Evolutionary conservation across 1,284 basidiomycete species (phyloP).

Genomic region (Ceratobasidium sp.): DNA sequence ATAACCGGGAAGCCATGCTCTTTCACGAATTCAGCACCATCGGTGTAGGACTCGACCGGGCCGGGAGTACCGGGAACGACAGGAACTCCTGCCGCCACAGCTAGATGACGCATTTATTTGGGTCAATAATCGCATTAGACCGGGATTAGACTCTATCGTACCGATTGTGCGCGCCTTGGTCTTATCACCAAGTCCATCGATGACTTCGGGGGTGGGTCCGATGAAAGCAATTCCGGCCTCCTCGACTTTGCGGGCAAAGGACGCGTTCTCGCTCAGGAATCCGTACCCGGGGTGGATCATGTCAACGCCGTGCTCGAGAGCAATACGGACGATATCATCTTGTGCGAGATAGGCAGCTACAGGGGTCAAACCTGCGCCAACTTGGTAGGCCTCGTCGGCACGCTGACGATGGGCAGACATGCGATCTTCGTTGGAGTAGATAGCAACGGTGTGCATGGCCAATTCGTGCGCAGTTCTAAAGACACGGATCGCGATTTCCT

Average conservation of each 20-base stretch:
- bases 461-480: slow-evolving; percentile 99
- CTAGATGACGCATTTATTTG: slow-evolving; percentile 55
- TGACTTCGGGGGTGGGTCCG: slow-evolving; percentile 95
- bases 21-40: slow-evolving; percentile 89
- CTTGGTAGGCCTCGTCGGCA: slow-evolving; percentile 99
- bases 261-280: slow-evolving; percentile 97
- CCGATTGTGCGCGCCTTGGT: slow-evolving; percentile 93
- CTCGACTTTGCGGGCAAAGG: slow-evolving; percentile 96
- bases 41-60: slow-evolving; percentile 83
- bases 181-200: slow-evolving; percentile 98
- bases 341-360: slow-evolving; percentile 97
- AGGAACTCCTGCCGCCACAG: slow-evolving; percentile 89
- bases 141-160: slow-evolving; percentile 52
- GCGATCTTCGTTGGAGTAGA: slow-evolving; percentile 97
- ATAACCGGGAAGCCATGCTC: slow-evolving; percentile 98
- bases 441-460: slow-evolving; percentile 98
- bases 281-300: slow-evolving; percentile 99
- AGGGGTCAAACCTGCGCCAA: slow-evolving; percentile 94
- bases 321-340: slow-evolving; percentile 95
- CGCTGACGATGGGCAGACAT: slow-evolving; percentile 96
- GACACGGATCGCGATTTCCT: slow-evolving; percentile 99
- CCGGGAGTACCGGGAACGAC: slow-evolving; percentile 98
- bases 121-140: slow-evolving; percentile 34
- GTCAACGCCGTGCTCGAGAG: slow-evolving; percentile 96
- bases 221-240: slow-evolving; percentile 97